Base-by-base conservation (phyloP, 1,284 basidiomycete genomes). In the Takashimella koratensis region DNA sequence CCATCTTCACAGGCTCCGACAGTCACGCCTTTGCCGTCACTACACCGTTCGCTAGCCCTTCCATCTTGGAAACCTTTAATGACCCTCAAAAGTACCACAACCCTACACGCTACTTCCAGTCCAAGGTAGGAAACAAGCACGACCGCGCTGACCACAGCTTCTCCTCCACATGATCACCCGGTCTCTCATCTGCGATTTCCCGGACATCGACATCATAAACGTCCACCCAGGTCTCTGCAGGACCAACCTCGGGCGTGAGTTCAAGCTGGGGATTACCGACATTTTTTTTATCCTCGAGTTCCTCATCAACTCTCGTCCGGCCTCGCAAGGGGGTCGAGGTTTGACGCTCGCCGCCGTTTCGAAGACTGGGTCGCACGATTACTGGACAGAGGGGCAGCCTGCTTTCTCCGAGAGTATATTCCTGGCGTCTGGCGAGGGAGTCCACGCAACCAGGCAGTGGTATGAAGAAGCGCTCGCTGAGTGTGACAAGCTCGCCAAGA, bases 151-250 rank as follows among this genome's bases (percentile, higher is more conserved):
- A 36, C 23, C n/a, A 16, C 30, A 58, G 56, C 48, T 58, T 3
- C 24, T 61, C 13, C 59, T 61, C 12, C 56, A 58, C 20, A 58
- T 61, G 51, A 10, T 56, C n/a, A 54, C 50, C 19, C 30, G 51
- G 12, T 39, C 39, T 5, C 43, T 58, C 20, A 56, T 61, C 39
- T 19, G 48, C 12, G 25, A 23, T 8, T 16, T 56, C 3, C 56
- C 56, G 1, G 30, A 49, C 12, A 39, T 53, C 10, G 45, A 45
- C 1, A 49, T 52, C 26, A 49, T 56, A 30, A 53, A 54, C 21
- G 54, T 53, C 20, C 58, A 58, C n/a, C 56, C 59, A 3, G 53
- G 53, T 16, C 12, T 54, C 8, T 43, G 52, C 26, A 26, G 46
- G 21, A 56, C 59, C 20, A 61, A 56, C 30, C 39, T 61, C 21